Base-by-base conservation (phyloP, 768 basidiomycete genomes). In the Mycena metata region DNA sequence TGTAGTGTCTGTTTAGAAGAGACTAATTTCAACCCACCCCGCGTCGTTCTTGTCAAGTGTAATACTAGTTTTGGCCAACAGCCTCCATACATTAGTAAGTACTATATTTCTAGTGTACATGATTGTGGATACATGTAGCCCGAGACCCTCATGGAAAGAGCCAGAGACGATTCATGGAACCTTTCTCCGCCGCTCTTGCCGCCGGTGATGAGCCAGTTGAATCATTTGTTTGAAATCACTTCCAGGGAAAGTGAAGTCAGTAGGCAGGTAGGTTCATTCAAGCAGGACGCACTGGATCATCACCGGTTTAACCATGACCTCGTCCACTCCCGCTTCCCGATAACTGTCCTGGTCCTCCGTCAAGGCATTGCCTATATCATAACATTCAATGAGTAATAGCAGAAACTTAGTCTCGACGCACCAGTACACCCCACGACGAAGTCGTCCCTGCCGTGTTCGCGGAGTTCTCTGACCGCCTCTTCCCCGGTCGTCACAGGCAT, bases 401-500 rank as follows among this genome's bases (percentile, higher is more conserved):
- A 51, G 21, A 30, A 4, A n/a, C 30, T 10, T 23, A 23, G 7
- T 17, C 1, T 11, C 45, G 5, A 35, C 19, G 46, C 19, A 72
- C 66, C 64, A 2, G 70, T 73, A 55, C 60, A 65, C 33, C 74
- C 75, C 26, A 80, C 77, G 11, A 83, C 75, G 56, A 82, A 78
- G 41, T 82, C 82, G 39, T 74, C 70, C 26, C 81, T 64, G 6
- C 75, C 78, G 23, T 74, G 64, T 33, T 66, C 69, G 17, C 82
- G 67, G 7, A 83, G 62, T 66, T 76, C 73, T 47, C 69, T 69
- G 15, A 81, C 77, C 19, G 78, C 76, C 33, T 81, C 76, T 30
- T 80, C 78, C 12, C 82, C 82, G 2, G 79, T 77, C 69, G 74
- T 72, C 5, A 66, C 60, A 9, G 76, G 71, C 76, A 81, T 80